Percentiles rank a stretch among this genome's conserved stretches.
These are phyloP conservation scores for Colletotrichum gloeosporioides DNA, from an alignment of 2,329 filamentous ascomycete genomes.

Conservation along the genomic window DNA sequence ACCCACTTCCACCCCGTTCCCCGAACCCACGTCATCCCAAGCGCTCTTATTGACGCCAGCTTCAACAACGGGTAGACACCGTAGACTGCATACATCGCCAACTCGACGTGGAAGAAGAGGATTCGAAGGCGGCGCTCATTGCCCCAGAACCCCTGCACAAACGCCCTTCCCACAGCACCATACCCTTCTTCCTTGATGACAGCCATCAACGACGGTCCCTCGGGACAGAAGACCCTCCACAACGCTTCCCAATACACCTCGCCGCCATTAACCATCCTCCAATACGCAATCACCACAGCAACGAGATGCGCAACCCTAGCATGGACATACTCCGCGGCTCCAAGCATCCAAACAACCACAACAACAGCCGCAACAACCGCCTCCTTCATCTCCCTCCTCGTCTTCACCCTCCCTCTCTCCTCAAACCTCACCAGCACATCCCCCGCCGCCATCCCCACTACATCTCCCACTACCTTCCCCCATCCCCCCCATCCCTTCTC, in stretches of 20 bases:
- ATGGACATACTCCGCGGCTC: constrained; percentile 34
- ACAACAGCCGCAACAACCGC: not conserved
- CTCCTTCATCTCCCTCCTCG: not conserved
- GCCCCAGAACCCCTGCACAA: not conserved
- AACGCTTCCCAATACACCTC: not conserved
- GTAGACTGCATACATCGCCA: not conserved
- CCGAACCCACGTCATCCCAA: not conserved
- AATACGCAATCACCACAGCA: constrained; percentile 31
- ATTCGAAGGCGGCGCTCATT: not conserved
- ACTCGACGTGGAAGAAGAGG: not conserved
- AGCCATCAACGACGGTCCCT: accelerated
- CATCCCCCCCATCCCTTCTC: not conserved
- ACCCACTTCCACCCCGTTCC: not conserved
- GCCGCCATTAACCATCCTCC: constrained; percentile 20
- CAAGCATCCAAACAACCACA: constrained; percentile 30
- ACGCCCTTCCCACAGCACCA: not conserved
- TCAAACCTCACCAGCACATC: not conserved
- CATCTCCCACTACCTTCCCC: not conserved
- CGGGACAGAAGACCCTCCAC: not conserved
- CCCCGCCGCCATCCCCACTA: not conserved
- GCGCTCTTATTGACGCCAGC: not conserved
- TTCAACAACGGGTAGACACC: not conserved
- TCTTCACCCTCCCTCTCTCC: not conserved
- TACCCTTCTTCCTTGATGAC: accelerated
- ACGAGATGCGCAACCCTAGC: constrained; percentile 28